phyloP scores from a whole-genome alignment of 208 protist species.

The Leishmania tropica region DNA sequence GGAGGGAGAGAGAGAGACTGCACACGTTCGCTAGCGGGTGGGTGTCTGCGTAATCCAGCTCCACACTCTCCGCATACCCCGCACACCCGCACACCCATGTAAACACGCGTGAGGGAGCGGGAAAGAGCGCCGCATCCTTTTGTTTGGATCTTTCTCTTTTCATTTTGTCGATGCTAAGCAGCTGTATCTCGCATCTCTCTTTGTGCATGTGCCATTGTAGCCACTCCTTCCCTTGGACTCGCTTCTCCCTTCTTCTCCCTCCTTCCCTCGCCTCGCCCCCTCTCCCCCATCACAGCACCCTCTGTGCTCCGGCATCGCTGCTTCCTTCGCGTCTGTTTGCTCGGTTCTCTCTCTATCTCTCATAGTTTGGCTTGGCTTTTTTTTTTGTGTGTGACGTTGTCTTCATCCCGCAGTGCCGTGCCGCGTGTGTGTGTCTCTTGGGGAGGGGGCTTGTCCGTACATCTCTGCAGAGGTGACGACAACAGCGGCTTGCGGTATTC shows the following conservation, averaged over 20 bases:
- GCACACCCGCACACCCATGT: background rate
- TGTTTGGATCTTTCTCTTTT: conserved; percentile 9
- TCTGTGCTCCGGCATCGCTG: too few species aligned
- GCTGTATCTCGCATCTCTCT: background rate
- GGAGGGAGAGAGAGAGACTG: background rate
- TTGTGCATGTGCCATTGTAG: background rate
- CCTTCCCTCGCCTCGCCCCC: too few species aligned
- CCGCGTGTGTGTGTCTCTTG: background rate
- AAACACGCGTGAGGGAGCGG: too few species aligned
- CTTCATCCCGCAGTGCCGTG: background rate
- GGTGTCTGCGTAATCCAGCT: background rate
- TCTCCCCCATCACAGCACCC: too few species aligned
- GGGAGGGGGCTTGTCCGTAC: background rate
- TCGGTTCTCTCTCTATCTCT: too few species aligned
- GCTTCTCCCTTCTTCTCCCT: too few species aligned
- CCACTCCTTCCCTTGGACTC: background rate
- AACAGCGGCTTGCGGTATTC: background rate
- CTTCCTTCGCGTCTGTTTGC: too few species aligned
- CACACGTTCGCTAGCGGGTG: background rate
- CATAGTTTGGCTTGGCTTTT: background rate
- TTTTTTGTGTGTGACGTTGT: background rate
- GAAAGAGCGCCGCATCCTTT: background rate
- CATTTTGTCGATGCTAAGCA: background rate
- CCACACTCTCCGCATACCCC: background rate
- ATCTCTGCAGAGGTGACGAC: background rate